A percentile compares a stretch with the other conserved stretches of the same genome.
These are phyloP conservation scores for Rhodamnia rubescens DNA, from an alignment of 345 rosid species.

Conservation along the genomic window DNA sequence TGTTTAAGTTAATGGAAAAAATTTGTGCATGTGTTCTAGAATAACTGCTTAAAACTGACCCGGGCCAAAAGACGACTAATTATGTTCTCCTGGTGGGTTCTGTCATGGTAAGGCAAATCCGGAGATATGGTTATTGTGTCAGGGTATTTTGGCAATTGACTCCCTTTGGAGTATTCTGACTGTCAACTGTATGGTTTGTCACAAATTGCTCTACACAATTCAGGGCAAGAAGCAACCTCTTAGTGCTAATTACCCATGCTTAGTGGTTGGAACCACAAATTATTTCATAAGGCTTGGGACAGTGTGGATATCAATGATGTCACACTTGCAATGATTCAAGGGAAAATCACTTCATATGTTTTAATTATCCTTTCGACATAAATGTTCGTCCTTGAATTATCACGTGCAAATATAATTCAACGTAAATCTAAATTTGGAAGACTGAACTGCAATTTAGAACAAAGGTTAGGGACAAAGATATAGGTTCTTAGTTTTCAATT, in stretches of 20 bases:
- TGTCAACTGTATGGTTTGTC: neutral
- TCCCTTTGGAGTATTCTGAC: neutral
- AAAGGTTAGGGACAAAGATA: neutral
- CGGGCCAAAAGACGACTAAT: neutral
- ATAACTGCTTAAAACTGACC: neutral
- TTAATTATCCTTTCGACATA: neutral
- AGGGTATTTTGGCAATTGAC: neutral
- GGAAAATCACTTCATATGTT: neutral
- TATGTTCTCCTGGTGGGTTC: neutral
- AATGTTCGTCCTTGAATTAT: neutral
- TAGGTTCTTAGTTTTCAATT: neutral
- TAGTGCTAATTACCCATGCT: neutral
- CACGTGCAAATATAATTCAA: neutral
- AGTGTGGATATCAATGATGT: neutral
- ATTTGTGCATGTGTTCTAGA: neutral
- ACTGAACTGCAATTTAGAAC: neutral
- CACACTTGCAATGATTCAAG: neutral
- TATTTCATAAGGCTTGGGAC: neutral
- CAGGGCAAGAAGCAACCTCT: neutral
- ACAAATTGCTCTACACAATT: neutral
- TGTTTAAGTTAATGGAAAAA: neutral
- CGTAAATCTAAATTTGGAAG: neutral
- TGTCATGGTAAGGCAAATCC: neutral
- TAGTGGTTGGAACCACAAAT: neutral
- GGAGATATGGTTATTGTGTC: neutral